phyloP scores from a whole-genome alignment of 805 yeast genomes.

The Candida schatavii region DNA sequence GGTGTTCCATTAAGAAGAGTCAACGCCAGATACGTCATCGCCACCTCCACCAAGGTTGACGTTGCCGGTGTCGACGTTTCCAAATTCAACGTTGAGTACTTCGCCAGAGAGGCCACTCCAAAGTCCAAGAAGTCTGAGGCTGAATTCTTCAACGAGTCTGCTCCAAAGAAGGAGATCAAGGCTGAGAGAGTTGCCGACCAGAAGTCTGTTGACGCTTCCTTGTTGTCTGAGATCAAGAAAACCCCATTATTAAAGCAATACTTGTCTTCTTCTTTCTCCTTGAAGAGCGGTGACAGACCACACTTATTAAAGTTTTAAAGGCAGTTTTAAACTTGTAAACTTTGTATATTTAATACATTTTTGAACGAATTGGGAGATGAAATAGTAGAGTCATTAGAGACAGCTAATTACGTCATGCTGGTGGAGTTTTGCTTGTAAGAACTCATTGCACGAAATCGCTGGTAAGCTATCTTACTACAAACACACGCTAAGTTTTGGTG shows the following conservation, averaged over 20 bases:
- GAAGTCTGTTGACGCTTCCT: conserved; percentile 89
- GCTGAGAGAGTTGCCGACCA: conserved; percentile 96
- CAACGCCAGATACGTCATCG: conserved; percentile 97
- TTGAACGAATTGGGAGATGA: conserved; percentile 4
- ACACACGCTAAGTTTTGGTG: neutral
- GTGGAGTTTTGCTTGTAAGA: too few species aligned
- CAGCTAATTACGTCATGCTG: too few species aligned
- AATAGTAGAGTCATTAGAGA: too few species aligned
- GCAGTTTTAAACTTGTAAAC: conserved; percentile 60
- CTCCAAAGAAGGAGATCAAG: conserved; percentile 80
- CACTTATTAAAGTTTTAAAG: conserved; percentile 93
- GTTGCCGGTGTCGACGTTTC: conserved; percentile 79
- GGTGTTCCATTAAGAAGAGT: conserved; percentile 99
- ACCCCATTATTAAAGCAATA: conserved; percentile 96
- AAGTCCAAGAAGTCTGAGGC: conserved; percentile 85
- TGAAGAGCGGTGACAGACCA: conserved; percentile 98
- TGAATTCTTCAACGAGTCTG: conserved; percentile 79
- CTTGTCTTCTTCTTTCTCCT: conserved; percentile 92
- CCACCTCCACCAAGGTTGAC: conserved; percentile 90
- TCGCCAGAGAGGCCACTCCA: conserved; percentile 89
- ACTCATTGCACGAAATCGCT: too few species aligned
- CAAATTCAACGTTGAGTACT: conserved; percentile 92
- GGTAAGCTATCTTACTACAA: neutral
- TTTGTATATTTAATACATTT: conserved; percentile 32
- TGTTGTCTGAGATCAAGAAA: conserved; percentile 92